Conservation (phyloP, 1,139 yeast genomes). For the Pneumocystis wakefieldiae region DNA sequence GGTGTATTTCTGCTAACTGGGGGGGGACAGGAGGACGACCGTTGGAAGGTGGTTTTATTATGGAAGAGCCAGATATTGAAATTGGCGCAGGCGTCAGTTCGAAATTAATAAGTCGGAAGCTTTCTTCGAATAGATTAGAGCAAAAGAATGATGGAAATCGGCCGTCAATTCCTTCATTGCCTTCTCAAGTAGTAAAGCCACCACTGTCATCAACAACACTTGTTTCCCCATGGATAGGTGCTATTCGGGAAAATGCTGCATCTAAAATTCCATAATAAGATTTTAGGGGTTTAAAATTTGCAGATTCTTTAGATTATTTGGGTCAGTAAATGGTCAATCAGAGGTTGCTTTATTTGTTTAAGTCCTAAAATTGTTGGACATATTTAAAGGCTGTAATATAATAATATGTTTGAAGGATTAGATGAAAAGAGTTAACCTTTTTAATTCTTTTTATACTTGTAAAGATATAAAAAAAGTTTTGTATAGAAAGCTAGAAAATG, state of each 20-base stretch:
- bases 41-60: constrained; percentile 62
- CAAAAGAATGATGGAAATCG: neutral
- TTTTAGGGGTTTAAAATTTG: neutral
- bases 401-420: too few relatives aligned
- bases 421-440: too few relatives aligned
- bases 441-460: too few relatives aligned
- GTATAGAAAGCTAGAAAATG: neutral
- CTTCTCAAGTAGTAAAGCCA: neutral
- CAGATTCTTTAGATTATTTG: neutral
- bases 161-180: neutral
- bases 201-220: neutral
- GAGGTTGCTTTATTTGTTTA: too few relatives aligned
- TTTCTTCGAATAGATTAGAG: neutral
- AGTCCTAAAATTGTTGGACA: too few relatives aligned
- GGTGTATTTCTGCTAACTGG: constrained; percentile 88
- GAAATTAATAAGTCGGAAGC: constrained; percentile 41
- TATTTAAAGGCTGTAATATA: too few relatives aligned
- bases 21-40: constrained; percentile 94
- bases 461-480: neutral
- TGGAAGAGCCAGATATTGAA: constrained; percentile 96
- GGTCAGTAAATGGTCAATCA: neutral
- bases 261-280: neutral
- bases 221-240: neutral
- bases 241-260: neutral
- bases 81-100: constrained; percentile 90